Evolutionary conservation across 768 basidiomycete species (phyloP), one percentile per base, ranked within the genome.

Genomic region (Kwoniella sp.): DNA sequence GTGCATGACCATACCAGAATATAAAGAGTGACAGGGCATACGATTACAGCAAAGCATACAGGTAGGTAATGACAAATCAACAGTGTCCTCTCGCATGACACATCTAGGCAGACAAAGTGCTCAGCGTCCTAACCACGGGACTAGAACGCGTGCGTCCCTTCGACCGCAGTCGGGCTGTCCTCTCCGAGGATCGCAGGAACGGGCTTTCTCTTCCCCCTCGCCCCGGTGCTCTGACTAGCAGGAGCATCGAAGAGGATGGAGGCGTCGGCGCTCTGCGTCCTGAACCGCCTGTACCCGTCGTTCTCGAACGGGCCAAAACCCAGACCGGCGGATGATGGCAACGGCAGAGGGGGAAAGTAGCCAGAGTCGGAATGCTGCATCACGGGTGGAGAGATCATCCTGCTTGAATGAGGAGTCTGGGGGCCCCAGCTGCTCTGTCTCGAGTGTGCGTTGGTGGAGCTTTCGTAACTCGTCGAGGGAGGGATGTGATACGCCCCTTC

Each of bases 171-270:
- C n/a, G n/a, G n/a, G n/a, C n/a, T n/a, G 4, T 38, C 37, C 19
- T 38, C 19, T 7, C 37, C 37, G 19, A 38, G 14, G 37, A 38
- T 38, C 37, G 19, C 23, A 20, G 57, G 57, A 6, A 59, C 57
- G 11, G 57, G 57, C 44, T 59, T 59, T 28, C 57, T 53, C 42
- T 45, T 53, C 14, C 46, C 52, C 37, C 50, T 59, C 8, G 39
- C 31, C 5, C 42, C 57, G 8, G 43, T 19, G 26, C 57, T 54
- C 25, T 29, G 33, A 22, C 46, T 43, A 17, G 28, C 34, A 6
- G 22, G 31, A n/a, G 41, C 28, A 28, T 52, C 50, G 14, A 52
- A 27, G 12, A 40, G 33, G 22, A 33, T 46, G 10, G 44, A 43
- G 29, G 40, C 25, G 26, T 32, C 40, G 38, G 29, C 23, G 23